Evolutionary conservation across 805 yeast species (phyloP).

Genomic region (Candida qinlingensis): DNA sequence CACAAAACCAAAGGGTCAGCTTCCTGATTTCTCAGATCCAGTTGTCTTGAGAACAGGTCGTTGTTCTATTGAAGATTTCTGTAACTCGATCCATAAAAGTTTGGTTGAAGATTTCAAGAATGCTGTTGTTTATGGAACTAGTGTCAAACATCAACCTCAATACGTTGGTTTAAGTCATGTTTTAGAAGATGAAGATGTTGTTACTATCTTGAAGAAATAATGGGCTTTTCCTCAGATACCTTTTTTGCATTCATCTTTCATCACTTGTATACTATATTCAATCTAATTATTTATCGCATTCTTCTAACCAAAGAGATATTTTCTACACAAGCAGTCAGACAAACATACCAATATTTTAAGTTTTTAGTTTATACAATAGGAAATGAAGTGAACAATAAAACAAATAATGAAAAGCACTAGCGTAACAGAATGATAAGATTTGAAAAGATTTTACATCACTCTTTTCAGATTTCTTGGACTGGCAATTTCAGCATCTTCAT

Average conservation of each 20-base stretch:
- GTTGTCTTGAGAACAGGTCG: constrained; percentile 82
- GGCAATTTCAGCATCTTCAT: constrained; percentile 20
- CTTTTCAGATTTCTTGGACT: constrained; percentile 24
- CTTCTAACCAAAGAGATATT: neutral
- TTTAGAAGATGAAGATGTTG: constrained; percentile 94
- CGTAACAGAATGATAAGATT: neutral
- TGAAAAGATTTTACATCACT: constrained; percentile 8
- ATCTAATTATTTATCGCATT: neutral
- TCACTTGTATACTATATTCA: constrained; percentile 1
- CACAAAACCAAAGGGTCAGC: constrained; percentile 92
- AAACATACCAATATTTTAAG: neutral
- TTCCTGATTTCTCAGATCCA: constrained; percentile 94
- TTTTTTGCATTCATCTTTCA: neutral
- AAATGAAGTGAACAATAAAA: neutral
- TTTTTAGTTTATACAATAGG: no score
- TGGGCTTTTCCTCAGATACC: neutral
- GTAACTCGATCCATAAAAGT: constrained; percentile 93
- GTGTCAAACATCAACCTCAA: constrained; percentile 98
- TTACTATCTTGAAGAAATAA: constrained; percentile 79
- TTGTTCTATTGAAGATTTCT: constrained; percentile 89
- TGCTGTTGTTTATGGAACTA: constrained; percentile 89
- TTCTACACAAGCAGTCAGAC: neutral
- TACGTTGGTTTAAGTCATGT: constrained; percentile 82
- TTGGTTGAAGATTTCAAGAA: constrained; percentile 89
- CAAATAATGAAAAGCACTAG: neutral